Conservation (phyloP, 1,284 basidiomycete species). For the Fomitiporia mediterranea region DNA sequence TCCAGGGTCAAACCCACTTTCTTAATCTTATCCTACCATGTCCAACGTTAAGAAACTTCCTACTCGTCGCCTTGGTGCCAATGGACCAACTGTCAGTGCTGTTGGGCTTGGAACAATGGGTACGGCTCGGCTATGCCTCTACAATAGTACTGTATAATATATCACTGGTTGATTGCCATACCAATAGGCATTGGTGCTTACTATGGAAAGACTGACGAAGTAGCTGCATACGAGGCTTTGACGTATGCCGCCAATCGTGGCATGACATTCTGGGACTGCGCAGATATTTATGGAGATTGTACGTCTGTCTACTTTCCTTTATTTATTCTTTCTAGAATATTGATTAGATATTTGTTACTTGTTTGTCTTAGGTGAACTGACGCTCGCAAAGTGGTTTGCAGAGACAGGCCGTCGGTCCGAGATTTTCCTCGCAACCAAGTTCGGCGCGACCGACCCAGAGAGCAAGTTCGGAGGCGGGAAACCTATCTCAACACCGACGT, state of each 20-base stretch:
- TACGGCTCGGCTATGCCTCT: neutral
- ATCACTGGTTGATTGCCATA: too few species aligned
- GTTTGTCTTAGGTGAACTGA: slow-evolving; percentile 7
- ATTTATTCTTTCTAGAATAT: too few species aligned
- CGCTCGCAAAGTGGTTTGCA: slow-evolving; percentile 20
- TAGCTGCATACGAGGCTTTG: slow-evolving; percentile 2
- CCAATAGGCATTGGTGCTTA: slow-evolving; percentile 14
- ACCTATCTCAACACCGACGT: slow-evolving; percentile 24
- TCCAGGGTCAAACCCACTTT: too few species aligned
- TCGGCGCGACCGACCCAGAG: slow-evolving; percentile 18
- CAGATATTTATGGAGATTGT: slow-evolving; percentile 13
- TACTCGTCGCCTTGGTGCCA: slow-evolving; percentile 4
- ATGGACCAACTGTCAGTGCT: slow-evolving; percentile 11
- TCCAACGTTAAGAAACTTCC: neutral
- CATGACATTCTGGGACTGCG: slow-evolving; percentile 18
- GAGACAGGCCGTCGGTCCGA: slow-evolving; percentile 22
- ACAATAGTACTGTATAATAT: neutral
- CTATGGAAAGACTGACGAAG: slow-evolving; percentile 15
- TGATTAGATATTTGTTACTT: too few species aligned
- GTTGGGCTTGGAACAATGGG: slow-evolving; percentile 15
- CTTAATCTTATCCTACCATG: neutral
- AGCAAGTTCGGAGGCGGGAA: neutral
- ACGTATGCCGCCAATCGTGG: slow-evolving; percentile 11
- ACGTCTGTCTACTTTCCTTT: neutral
- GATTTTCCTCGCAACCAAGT: slow-evolving; percentile 32